Percentiles rank a stretch among this genome's conserved stretches.
Conservation (phyloP, 345 rosid genomes). For the Citrus maxima region DNA sequence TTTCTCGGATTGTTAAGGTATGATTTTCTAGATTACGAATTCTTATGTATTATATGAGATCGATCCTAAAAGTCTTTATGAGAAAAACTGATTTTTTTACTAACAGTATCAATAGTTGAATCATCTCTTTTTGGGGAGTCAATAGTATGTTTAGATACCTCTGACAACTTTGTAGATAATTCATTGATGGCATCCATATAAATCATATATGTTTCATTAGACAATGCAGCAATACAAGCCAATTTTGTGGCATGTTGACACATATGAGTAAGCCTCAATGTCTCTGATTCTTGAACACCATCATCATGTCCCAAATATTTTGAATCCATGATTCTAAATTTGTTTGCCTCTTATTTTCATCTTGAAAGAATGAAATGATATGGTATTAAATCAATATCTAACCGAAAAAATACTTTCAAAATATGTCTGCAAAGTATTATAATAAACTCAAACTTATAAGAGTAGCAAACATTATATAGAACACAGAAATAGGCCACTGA, state of each 20-base stretch:
- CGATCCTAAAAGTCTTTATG: no score
- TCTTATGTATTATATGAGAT: no score
- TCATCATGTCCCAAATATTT: not conserved
- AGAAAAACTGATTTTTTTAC: no score
- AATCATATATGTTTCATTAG: not conserved
- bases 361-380: not conserved
- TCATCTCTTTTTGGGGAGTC: not conserved
- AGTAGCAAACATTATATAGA: no score
- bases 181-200: not conserved
- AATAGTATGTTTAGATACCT: no score
- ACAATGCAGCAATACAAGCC: not conserved
- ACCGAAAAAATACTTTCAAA: not conserved
- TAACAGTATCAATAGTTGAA: no score
- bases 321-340: not conserved
- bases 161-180: no score
- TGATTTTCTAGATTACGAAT: no score
- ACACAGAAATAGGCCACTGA: no score
- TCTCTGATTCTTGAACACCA: not conserved
- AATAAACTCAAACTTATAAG: no score
- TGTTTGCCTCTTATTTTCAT: not conserved
- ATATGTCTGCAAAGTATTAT: not conserved
- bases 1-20: no score
- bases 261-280: not conserved
- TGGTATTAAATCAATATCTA: not conserved
- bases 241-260: not conserved